phyloP scores from a whole-genome alignment of 2,329 filamentous ascomycete species.

The Pseudocercospora musae region DNA sequence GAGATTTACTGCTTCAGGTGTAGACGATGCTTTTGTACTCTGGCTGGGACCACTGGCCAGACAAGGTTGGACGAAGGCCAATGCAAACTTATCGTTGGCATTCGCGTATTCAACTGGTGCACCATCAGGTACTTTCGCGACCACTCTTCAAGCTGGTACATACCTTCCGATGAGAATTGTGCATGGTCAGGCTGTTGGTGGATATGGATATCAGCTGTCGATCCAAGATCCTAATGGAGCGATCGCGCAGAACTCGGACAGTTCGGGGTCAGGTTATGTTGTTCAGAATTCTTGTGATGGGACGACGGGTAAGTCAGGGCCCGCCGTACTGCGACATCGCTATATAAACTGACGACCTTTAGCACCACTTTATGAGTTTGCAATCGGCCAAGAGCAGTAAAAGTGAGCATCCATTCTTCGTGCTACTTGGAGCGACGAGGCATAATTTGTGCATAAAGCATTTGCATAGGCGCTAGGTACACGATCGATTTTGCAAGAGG shows the following conservation, averaged over 20 bases:
- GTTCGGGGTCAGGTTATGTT: not conserved
- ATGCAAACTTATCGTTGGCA: constrained; percentile 3
- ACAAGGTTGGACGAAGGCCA: constrained; percentile 12
- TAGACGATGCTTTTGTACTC: constrained; percentile 9
- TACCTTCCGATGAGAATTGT: constrained; percentile 13
- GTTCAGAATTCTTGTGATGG: constrained; percentile 9
- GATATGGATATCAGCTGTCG: constrained; percentile 5
- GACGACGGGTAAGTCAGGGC: not conserved
- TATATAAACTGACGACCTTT: not conserved
- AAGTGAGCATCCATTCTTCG: too few relatives aligned
- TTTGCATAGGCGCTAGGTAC: too few relatives aligned
- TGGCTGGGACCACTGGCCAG: constrained; percentile 11
- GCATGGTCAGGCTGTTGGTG: constrained; percentile 8
- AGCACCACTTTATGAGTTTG: not conserved
- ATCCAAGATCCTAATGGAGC: constrained; percentile 8
- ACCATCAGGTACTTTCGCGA: not conserved
- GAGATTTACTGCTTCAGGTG: constrained; percentile 1
- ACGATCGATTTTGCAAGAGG: too few relatives aligned
- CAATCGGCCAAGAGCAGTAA: not conserved
- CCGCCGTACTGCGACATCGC: not conserved
- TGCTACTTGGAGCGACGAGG: too few relatives aligned
- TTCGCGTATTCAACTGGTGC: constrained; percentile 3
- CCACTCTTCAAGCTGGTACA: not conserved
- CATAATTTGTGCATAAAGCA: too few relatives aligned
- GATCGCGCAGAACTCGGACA: constrained; percentile 6